A percentile compares a stretch with the other conserved stretches of the same genome.
Evolutionary conservation across 2,329 filamentous ascomycete genomes (phyloP).

Genomic region (Fusarium sublunatum): DNA sequence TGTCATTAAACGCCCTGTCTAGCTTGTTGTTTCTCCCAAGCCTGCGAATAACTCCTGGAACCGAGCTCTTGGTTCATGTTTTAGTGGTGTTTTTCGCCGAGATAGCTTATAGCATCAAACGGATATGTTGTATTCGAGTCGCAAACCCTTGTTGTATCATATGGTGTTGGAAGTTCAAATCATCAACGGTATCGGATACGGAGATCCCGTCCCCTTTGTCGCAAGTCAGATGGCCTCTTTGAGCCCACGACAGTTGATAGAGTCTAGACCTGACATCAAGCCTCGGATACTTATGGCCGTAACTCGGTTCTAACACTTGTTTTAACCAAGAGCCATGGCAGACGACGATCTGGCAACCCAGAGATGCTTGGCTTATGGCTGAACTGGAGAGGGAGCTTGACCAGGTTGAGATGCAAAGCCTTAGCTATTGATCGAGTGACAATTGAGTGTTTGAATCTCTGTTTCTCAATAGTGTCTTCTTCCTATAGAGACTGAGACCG

Average conservation of each 20-base stretch:
- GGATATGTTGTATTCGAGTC: slow-evolving; percentile 8
- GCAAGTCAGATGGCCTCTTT: neutral
- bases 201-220: slow-evolving; percentile 37
- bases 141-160: slow-evolving; percentile 30
- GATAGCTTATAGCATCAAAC: slow-evolving; percentile 9
- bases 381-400: neutral
- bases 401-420: neutral
- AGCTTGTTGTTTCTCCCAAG: slow-evolving; percentile 5
- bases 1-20: slow-evolving; percentile 21
- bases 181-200: slow-evolving; percentile 40
- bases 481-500: slow-evolving; percentile 19
- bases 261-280: neutral
- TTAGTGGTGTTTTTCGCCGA: slow-evolving; percentile 6
- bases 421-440: neutral
- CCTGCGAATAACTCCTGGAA: slow-evolving; percentile 4
- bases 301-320: no score
- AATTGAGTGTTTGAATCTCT: neutral
- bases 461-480: neutral
- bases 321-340: neutral
- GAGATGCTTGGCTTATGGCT: neutral
- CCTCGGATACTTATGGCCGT: no score
- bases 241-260: neutral
- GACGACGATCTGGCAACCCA: neutral
- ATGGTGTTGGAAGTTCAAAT: slow-evolving; percentile 13
- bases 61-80: slow-evolving; percentile 9